A percentile compares a stretch with the other conserved stretches of the same genome.
phyloP scores from a whole-genome alignment of 2,329 filamentous ascomycete genomes.

The Fusarium anguioides region DNA sequence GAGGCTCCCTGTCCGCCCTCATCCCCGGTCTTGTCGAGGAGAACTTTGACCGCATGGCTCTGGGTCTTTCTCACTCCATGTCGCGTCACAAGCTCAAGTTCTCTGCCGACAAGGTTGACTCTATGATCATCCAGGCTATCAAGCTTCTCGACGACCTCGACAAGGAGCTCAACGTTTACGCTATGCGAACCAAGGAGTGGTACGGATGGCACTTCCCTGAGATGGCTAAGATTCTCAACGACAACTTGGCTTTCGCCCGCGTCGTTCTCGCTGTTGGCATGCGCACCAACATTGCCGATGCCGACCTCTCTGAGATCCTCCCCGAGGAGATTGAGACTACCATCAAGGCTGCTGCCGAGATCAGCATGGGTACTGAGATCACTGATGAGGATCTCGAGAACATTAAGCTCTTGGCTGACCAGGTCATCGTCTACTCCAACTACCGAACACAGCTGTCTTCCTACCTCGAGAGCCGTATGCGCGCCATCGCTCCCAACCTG shows the following conservation, averaged over 20 bases:
- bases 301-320: conserved; percentile 88
- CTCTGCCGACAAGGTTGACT: conserved; percentile 97
- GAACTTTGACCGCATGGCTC: conserved; percentile 92
- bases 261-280: conserved; percentile 91
- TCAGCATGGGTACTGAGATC: conserved; percentile 99
- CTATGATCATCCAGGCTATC: conserved; percentile 99
- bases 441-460: conserved; percentile 88
- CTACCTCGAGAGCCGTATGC: conserved; percentile 94
- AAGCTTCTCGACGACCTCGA: conserved; percentile 94
- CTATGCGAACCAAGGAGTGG: conserved; percentile 99
- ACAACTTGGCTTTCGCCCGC: conserved; percentile 93
- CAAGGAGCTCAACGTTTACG: conserved; percentile 98
- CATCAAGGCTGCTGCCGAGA: conserved; percentile 93
- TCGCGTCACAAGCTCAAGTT: conserved; percentile 99
- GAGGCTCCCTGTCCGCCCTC: conserved; percentile 87
- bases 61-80: conserved; percentile 96
- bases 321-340: conserved; percentile 94
- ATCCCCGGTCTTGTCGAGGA: conserved; percentile 88
- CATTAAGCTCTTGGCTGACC: conserved; percentile 90
- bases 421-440: conserved; percentile 91
- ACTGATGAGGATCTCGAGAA: conserved; percentile 91
- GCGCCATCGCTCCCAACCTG: conserved; percentile 94
- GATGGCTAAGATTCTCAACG: conserved; percentile 95
- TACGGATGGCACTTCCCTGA: conserved; percentile 99
- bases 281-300: conserved; percentile 79